These are phyloP conservation scores for Colletotrichum sp. DNA, from an alignment of 2,329 filamentous ascomycete species.

Conservation along the genomic window DNA sequence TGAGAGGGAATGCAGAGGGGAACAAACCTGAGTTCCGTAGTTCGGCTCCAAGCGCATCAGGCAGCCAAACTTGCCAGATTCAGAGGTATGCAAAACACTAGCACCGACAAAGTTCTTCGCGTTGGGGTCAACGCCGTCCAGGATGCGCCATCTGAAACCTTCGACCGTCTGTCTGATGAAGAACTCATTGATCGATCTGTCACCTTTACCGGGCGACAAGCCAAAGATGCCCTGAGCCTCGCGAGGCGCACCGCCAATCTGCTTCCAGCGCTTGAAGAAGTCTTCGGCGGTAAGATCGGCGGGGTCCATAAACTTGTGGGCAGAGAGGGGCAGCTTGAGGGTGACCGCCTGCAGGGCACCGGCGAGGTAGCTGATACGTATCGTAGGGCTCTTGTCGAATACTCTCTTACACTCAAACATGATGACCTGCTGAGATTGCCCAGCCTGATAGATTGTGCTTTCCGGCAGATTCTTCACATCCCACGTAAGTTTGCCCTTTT, in stretches of 20 bases:
- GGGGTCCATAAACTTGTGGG: constrained; percentile 97
- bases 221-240: constrained; percentile 91
- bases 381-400: constrained; percentile 86
- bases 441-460: constrained; percentile 73
- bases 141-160: constrained; percentile 87
- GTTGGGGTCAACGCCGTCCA: constrained; percentile 90
- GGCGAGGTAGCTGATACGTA: constrained; percentile 92
- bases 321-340: constrained; percentile 83
- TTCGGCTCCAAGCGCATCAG: constrained; percentile 94
- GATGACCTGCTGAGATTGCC: constrained; percentile 89
- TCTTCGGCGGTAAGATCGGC: constrained; percentile 87
- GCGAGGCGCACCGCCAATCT: constrained; percentile 87
- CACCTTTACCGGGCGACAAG: constrained; percentile 57
- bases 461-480: constrained; percentile 91
- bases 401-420: constrained; percentile 89
- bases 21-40: constrained; percentile 78
- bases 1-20: neutral
- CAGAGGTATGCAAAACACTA: constrained; percentile 81
- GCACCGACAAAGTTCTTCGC: constrained; percentile 92
- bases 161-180: constrained; percentile 78
- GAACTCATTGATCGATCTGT: constrained; percentile 69
- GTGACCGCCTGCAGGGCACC: constrained; percentile 93
- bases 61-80: constrained; percentile 92
- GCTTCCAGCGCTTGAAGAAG: constrained; percentile 99
- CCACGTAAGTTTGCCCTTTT: constrained; percentile 74